Evolutionary conservation across 129 eudicot species (phyloP).

Genomic region (Centrapalus pauciflorus): DNA sequence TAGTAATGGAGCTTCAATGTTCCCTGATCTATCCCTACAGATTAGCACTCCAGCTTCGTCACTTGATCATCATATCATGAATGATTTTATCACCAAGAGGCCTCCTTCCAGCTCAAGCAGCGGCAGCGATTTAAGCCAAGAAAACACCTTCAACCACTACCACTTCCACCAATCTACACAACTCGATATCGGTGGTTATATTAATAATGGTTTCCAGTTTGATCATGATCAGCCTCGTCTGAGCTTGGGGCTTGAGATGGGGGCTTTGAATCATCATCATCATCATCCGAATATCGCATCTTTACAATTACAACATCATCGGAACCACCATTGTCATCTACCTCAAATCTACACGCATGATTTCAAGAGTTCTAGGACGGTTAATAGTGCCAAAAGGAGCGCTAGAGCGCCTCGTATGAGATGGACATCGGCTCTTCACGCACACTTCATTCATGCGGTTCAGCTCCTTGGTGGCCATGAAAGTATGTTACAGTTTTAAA

Average conservation of each 20-base stretch:
- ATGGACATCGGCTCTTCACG: constrained; percentile 95
- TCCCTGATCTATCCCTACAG: constrained; percentile 76
- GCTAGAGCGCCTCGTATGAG: constrained; percentile 89
- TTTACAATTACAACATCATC: constrained; percentile 18
- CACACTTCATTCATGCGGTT: constrained; percentile 93
- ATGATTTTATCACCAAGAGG: not conserved
- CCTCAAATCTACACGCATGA: constrained; percentile 46
- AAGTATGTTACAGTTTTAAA: no score
- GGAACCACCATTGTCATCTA: constrained; percentile 36
- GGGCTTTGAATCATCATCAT: constrained; percentile 13
- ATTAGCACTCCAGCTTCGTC: constrained; percentile 61
- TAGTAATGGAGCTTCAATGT: constrained; percentile 23
- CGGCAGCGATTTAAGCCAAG: constrained; percentile 67
- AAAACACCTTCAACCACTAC: constrained; percentile 28
- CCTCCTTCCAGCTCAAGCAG: constrained; percentile 44
- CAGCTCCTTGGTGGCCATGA: constrained; percentile 97
- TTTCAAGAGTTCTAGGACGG: constrained; percentile 53
- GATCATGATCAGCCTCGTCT: constrained; percentile 48
- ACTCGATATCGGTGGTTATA: no score
- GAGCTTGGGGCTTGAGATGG: constrained; percentile 51
- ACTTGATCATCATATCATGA: no score
- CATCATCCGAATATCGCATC: constrained; percentile 13
- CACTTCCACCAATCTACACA: not conserved
- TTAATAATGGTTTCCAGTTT: constrained; percentile 9
- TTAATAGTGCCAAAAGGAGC: constrained; percentile 46